A percentile compares a stretch with the other conserved stretches of the same genome.
phyloP scores from a whole-genome alignment of 1,284 basidiomycete species.

The Tylopilus microsporus region DNA sequence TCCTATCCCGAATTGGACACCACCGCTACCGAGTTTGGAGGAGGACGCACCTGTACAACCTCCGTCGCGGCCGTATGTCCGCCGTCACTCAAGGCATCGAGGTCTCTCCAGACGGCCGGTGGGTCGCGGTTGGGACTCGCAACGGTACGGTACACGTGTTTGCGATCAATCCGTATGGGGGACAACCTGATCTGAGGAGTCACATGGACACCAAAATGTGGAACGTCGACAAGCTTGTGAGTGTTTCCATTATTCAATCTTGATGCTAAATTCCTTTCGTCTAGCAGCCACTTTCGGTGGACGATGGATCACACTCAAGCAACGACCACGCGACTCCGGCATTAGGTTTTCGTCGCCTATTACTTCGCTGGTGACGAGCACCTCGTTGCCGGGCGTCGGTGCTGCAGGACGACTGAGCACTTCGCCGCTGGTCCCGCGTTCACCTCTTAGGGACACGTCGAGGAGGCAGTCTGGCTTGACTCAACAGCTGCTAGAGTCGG shows the following conservation, averaged over 20 bases:
- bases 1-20: conserved; percentile 3
- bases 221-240: conserved; percentile 51
- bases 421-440: conserved; percentile 15
- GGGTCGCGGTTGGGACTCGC: conserved; percentile 64
- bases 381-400: conserved; percentile 43
- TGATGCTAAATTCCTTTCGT: conserved; percentile 5
- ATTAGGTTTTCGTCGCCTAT: conserved; percentile 32
- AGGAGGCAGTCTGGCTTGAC: conserved; percentile 32
- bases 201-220: conserved; percentile 57
- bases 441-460: conserved; percentile 1
- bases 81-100: conserved; percentile 58
- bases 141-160: conserved; percentile 71
- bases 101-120: conserved; percentile 62
- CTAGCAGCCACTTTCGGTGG: conserved; percentile 50
- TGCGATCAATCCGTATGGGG: conserved; percentile 71
- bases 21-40: conserved; percentile 2
- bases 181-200: conserved; percentile 58
- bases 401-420: conserved; percentile 31
- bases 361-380: conserved; percentile 38
- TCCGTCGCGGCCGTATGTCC: conserved; percentile 67
- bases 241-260: conserved; percentile 15
- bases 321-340: conserved; percentile 28
- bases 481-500: conserved; percentile 40
- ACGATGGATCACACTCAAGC: conserved; percentile 51
- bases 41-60: conserved; percentile 52